Conservation (phyloP, 2,329 filamentous ascomycete species). For the Periconia sp. region DNA sequence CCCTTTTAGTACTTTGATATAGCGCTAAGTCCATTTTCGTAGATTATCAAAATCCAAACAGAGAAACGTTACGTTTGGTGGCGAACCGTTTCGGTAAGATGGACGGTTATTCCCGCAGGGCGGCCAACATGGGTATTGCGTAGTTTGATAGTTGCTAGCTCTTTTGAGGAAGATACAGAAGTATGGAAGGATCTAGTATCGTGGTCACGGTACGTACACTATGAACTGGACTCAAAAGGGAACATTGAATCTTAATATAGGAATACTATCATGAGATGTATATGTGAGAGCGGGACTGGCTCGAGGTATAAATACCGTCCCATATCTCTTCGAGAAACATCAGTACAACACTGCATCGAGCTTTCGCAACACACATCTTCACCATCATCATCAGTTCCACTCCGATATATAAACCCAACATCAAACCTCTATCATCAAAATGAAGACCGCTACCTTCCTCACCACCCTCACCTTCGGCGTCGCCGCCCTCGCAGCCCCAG, state of each 20-base stretch:
- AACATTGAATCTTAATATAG: neutral
- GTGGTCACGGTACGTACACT: no score
- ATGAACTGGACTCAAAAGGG: no score
- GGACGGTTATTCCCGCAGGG: no score
- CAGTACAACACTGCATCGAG: neutral
- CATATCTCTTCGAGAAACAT: neutral
- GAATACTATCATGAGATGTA: neutral
- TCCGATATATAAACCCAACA: neutral
- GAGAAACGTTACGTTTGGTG: neutral
- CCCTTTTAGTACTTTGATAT: no score
- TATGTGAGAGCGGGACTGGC: no score
- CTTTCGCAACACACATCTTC: neutral
- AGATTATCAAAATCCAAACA: no score
- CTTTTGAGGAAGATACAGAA: no score
- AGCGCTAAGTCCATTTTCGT: no score
- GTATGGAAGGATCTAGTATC: no score
- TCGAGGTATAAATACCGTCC: neutral
- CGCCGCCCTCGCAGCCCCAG: constrained; percentile 6
- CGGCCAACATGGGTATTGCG: no score
- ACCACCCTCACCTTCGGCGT: constrained; percentile 3
- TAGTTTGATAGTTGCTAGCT: no score
- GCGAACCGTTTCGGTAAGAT: neutral
- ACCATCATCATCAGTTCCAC: neutral
- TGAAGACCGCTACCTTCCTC: constrained; percentile 1
- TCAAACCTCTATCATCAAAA: neutral